Percentiles rank a stretch among this genome's conserved stretches.
These are phyloP conservation scores for Beauveria varroae DNA, from an alignment of 2,329 filamentous ascomycete species.

Conservation along the genomic window DNA sequence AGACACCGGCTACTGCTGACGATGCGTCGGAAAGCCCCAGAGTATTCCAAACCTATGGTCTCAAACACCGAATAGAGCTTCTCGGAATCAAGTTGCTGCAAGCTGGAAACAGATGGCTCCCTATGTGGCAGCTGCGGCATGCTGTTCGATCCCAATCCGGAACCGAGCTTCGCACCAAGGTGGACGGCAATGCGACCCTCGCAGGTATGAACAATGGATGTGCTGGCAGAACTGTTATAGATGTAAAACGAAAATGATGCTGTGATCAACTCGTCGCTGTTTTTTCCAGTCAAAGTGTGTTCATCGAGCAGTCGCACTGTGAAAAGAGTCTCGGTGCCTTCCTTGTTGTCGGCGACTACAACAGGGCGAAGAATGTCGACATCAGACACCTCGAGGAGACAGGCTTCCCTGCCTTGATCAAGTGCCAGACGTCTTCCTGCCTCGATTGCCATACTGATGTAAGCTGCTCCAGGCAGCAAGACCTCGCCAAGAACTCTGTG, in stretches of 20 bases:
- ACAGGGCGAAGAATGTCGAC: not conserved
- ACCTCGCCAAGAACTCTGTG: conserved; percentile 45
- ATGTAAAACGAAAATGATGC: not conserved
- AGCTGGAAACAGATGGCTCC: too few relatives aligned
- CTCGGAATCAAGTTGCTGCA: not conserved
- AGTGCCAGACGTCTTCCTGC: conserved; percentile 21
- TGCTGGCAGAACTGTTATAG: not conserved
- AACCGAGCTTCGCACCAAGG: not conserved
- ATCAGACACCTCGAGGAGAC: conserved; percentile 7
- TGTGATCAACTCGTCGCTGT: rapidly evolving
- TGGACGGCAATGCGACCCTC: not conserved
- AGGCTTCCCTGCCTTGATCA: not conserved
- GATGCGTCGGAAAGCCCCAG: not conserved
- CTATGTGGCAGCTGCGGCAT: not conserved
- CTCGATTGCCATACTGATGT: conserved; percentile 35
- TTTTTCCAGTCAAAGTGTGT: not conserved
- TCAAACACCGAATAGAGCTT: conserved; percentile 1
- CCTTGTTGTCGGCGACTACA: not conserved
- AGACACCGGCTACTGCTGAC: not conserved
- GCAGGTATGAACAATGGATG: not conserved
- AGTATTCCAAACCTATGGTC: conserved; percentile 10
- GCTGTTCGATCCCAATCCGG: not conserved
- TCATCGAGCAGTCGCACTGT: not conserved
- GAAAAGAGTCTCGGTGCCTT: not conserved
- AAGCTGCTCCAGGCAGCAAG: conserved; percentile 37